Base-by-base conservation (phyloP, 192 early-diverging fungal species). In the Podochytrium sp. region DNA sequence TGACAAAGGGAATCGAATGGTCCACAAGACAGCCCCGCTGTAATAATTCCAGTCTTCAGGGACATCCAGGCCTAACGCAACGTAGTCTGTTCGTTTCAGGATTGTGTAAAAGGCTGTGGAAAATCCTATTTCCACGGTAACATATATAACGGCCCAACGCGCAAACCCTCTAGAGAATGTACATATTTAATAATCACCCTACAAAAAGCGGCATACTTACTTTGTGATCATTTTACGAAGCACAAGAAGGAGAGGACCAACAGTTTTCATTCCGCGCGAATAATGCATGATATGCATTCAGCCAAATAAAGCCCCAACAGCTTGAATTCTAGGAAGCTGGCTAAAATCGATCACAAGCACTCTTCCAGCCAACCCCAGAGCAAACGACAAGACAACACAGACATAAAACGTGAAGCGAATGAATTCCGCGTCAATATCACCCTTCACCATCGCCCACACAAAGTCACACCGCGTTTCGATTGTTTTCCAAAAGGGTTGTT, bases 161-260 rank as follows among this genome's bases (percentile, higher is more conserved):
- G 35, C 37, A 12, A 69, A 41, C 1, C 66, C 66, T 38, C 66
- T 69, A 35, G 1, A 65, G 23, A 34, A 69, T 27, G n/a, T n/a
- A n/a, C n/a, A 1, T 35, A 20, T 37, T 27, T 10, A 29, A 4
- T 55, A 55, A 14, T 55, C 30, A 55, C 1, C 23, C 7, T 7
- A 25, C 6, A 55, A 23, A 55, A 55, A 55, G 5, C 33, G 7
- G 23, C 27, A 10, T 49, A 40, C 41, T 18, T 27, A 65, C 64
- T 47, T 65, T 14, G n/a, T 27, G 20, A 69, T 37, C 1, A 69
- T 29, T 23, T 69, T 47, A 16, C 33, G 7, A 0, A 69, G 7
- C 3, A 69, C 66, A 33, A 69, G 35, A 37, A 69, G 51, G 6
- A 69, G 37, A 1, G 66, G 66, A 12, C 66, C 66, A 30, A 69